These are phyloP conservation scores for Marvania coccoides DNA, from an alignment of 139 green algal genomes.

Conservation along the genomic window DNA sequence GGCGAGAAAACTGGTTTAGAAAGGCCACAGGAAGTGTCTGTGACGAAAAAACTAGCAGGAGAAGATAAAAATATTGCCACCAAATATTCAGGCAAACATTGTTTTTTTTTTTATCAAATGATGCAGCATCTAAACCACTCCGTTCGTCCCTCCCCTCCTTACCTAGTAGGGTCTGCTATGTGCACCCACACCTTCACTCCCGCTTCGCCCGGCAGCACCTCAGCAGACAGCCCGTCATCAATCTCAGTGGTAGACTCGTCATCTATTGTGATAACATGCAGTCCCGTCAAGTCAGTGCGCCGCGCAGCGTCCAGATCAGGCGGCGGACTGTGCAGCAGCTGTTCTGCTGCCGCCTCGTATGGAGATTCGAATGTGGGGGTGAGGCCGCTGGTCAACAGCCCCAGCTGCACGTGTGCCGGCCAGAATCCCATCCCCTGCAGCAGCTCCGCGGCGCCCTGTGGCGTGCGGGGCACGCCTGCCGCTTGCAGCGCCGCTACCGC, in stretches of 20 bases:
- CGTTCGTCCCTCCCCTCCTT: constrained; percentile 8
- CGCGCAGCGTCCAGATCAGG: constrained; percentile 44
- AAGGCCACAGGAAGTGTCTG: no score
- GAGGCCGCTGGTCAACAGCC: constrained; percentile 32
- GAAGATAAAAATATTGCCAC: no score
- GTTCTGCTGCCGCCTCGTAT: constrained; percentile 28
- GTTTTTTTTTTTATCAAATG: no score
- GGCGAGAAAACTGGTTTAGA: no score
- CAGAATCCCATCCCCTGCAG: constrained; percentile 46
- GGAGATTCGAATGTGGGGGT: constrained; percentile 13
- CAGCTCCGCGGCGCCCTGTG: constrained; percentile 22
- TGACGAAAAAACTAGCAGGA: no score
- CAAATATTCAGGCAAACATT: no score
- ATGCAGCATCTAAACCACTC: no score
- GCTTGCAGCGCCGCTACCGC: not conserved
- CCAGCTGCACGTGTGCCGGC: constrained; percentile 47
- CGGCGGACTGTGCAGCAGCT: constrained; percentile 30
- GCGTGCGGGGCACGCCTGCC: not conserved
- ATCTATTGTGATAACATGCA: constrained; percentile 70
- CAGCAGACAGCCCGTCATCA: constrained; percentile 74
- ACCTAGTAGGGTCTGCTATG: constrained; percentile 78
- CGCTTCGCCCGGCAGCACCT: constrained; percentile 43
- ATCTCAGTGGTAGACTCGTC: constrained; percentile 70
- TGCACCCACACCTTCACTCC: constrained; percentile 76
- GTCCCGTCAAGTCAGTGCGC: constrained; percentile 51